Evolutionary conservation across 2,329 filamentous ascomycete genomes (phyloP), one percentile per base, ranked within the genome.

Genomic region (Neurospora sp.): DNA sequence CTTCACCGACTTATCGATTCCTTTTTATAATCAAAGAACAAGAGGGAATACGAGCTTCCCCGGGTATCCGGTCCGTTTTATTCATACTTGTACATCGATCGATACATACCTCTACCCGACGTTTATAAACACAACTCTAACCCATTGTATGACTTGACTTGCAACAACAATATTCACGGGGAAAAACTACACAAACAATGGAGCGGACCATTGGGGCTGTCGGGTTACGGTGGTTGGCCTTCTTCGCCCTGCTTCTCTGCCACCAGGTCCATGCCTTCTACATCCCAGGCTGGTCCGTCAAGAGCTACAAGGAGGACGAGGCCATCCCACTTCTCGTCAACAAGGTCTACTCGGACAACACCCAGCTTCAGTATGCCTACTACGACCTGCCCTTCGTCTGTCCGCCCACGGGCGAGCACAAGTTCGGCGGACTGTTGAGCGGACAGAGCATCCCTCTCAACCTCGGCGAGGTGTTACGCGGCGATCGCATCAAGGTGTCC

Each of bases 301-400:
- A 89, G 77, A 92, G 88, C 77, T 96, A 96, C 78, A 85, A 85
- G 74, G 87, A 93, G 73, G 87, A 88, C 78, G 91, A 96, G 75
- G 84, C 88, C 11, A 91, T 97, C 46, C 92, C 93, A 0, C 84
- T 97, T n/a, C 88, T 95, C 69, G 91, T 96, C 73, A 97, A 97
- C 83, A 97, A 97, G 80, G 89, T 94, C 75, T 96, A 94, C 80
- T 96, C 92, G 69, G 93, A 96, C 80, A 89, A 92, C 76, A 96
- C 92, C 8, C 91, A 96, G 78, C 83, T 97, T n/a, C 92, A 96
- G 79, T 96, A 93, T 86, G 92, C 92, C 74, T 97, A 95, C 82
- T 92, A 91, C 78, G 91, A 96, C 75, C 88, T 96, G 1, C 92
- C 93, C 8, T 97, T 96, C 78, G 91, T 95, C 69, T 96, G 92